Evolutionary conservation across 495 filamentous ascomycete genomes (phyloP).

Genomic region (Neurospora sublineolata): DNA sequence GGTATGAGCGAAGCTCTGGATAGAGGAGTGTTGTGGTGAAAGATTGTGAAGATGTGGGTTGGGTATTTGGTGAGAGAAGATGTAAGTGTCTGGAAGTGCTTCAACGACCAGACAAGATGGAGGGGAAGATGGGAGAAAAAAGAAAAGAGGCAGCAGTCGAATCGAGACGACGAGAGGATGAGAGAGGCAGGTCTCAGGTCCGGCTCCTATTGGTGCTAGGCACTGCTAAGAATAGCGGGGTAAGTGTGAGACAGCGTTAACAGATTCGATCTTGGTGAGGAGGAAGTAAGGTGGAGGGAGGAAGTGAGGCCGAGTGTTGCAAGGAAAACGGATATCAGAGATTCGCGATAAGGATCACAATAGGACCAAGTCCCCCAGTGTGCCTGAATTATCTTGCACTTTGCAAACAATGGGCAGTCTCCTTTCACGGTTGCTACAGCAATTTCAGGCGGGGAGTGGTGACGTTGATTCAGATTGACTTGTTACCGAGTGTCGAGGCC

Average conservation of each 20-base stretch:
- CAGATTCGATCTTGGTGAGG: constrained; percentile 10
- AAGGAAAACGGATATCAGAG: neutral
- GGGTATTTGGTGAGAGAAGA: neutral
- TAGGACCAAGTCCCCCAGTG: neutral
- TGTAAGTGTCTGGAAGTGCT: neutral
- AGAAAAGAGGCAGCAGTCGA: neutral
- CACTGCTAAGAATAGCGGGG: neutral
- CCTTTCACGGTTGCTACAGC: neutral
- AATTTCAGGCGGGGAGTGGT: neutral
- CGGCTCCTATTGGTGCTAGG: neutral
- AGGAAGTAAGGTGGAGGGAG: constrained; percentile 3
- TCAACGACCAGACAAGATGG: neutral
- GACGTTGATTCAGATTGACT: neutral
- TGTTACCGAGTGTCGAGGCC: neutral
- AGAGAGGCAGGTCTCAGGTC: neutral
- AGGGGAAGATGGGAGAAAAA: neutral
- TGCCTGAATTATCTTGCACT: neutral
- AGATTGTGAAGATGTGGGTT: neutral
- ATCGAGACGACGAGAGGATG: neutral
- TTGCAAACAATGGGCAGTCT: neutral
- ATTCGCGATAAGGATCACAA: neutral
- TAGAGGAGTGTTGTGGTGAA: neutral
- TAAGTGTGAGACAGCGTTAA: constrained; percentile 4
- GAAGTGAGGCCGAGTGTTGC: neutral
- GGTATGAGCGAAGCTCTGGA: neutral